These are phyloP conservation scores for Oenanthe sinensis DNA, from an alignment of 129 eudicot species.

Conservation along the genomic window DNA sequence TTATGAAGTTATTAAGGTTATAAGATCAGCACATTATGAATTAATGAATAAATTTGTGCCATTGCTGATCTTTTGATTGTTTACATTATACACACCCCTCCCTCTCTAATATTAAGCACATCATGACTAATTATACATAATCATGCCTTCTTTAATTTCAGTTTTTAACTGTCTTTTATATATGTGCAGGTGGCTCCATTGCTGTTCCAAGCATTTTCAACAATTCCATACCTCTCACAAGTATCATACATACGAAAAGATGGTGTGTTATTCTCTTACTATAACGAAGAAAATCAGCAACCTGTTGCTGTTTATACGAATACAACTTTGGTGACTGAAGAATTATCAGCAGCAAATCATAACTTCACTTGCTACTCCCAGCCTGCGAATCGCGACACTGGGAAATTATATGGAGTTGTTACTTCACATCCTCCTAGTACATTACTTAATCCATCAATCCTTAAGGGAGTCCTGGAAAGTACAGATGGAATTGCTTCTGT, in stretches of 20 bases:
- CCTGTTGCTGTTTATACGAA: conserved; percentile 40
- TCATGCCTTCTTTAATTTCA: not conserved
- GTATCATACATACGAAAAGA: conserved; percentile 43
- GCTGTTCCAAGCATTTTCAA: conserved; percentile 45
- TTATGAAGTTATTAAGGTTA: too few species aligned
- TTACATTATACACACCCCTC: too few species aligned
- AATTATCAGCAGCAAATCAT: not conserved
- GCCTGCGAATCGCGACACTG: conserved; percentile 34
- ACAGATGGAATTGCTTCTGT: conserved; percentile 26
- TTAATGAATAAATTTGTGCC: too few species aligned
- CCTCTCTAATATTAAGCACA: too few species aligned
- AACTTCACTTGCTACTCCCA: conserved; percentile 32
- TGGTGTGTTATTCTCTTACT: conserved; percentile 47
- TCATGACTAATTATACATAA: too few species aligned
- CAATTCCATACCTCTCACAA: conserved; percentile 45
- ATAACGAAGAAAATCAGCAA: conserved; percentile 14
- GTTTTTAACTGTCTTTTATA: not conserved
- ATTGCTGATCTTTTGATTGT: too few species aligned
- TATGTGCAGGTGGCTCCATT: conserved; percentile 39
- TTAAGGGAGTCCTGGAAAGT: conserved; percentile 31
- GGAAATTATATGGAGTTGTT: conserved; percentile 41
- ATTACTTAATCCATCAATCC: conserved; percentile 19
- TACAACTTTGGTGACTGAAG: conserved; percentile 20
- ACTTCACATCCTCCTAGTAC: conserved; percentile 7
- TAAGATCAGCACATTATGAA: too few species aligned